These are phyloP conservation scores for Hypoxylon sp. DNA, from an alignment of 2,329 filamentous ascomycete species.

Conservation along the genomic window DNA sequence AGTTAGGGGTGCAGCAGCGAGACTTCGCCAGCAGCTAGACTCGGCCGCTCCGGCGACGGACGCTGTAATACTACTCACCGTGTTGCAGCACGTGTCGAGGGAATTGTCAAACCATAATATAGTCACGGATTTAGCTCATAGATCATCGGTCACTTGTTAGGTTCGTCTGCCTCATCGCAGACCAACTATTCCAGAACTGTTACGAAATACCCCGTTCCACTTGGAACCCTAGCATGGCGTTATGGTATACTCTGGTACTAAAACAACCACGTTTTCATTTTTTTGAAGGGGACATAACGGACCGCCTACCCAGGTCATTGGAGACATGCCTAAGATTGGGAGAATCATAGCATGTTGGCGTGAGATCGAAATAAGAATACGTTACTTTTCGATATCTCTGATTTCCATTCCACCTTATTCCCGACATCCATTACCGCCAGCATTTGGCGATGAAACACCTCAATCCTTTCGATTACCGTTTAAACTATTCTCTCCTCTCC, in stretches of 20 bases:
- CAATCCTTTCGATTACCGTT: not conserved
- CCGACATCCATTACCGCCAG: not conserved
- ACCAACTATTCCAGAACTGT: conserved; percentile 1
- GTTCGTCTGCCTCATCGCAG: not conserved
- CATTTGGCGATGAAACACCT: not conserved
- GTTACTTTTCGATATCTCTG: conserved; percentile 26
- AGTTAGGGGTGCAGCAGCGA: conserved; percentile 15
- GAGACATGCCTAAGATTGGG: not conserved
- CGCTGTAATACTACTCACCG: not conserved
- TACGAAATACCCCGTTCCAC: not conserved
- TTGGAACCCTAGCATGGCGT: conserved; percentile 15
- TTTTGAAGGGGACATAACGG: not conserved
- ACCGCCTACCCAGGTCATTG: not conserved
- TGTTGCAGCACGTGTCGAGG: conserved; percentile 5
- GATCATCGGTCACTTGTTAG: not conserved
- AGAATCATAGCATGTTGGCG: conserved; percentile 10
- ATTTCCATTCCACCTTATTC: not conserved
- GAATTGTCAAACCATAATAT: not conserved
- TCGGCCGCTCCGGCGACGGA: not conserved
- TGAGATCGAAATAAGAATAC: not conserved
- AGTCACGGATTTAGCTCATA: conserved; percentile 1
- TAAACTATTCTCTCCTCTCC: too few species aligned
- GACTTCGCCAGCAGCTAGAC: conserved; percentile 4
- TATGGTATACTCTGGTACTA: conserved; percentile 7
- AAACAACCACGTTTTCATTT: not conserved